A percentile compares a stretch with the other conserved stretches of the same genome.
phyloP scores from a whole-genome alignment of 768 basidiomycete genomes.

The Leccinellum albellum region DNA sequence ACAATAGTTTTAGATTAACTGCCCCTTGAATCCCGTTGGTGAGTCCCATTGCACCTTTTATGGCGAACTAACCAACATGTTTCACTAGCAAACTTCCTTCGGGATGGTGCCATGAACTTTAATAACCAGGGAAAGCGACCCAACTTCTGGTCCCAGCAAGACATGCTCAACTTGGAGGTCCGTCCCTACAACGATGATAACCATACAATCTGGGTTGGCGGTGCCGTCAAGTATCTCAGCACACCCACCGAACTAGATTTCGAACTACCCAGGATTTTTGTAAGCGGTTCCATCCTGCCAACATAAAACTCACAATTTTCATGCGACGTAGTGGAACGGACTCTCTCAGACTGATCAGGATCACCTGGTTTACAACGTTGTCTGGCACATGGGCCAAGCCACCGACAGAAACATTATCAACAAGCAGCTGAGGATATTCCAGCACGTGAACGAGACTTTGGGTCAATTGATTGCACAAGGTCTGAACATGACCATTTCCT shows the following conservation, averaged over 20 bases:
- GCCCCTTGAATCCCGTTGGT: conserved; percentile 37
- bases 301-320: not conserved
- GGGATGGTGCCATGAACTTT: conserved; percentile 37
- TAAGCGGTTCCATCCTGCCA: not conserved
- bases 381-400: conserved; percentile 37
- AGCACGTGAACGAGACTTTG: conserved; percentile 35
- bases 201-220: conserved; percentile 40
- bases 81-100: conserved; percentile 34
- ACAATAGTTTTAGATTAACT: conserved; percentile 28
- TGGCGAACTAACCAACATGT: not conserved
- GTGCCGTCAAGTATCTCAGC: conserved; percentile 36
- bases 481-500: conserved; percentile 19
- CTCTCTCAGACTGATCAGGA: conserved; percentile 35
- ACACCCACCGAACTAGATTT: conserved; percentile 37
- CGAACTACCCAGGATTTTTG: conserved; percentile 36
- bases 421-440: conserved; percentile 34
- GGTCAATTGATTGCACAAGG: conserved; percentile 36
- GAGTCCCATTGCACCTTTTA: conserved; percentile 2
- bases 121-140: conserved; percentile 39
- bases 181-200: conserved; percentile 37
- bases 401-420: conserved; percentile 27
- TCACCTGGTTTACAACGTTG: conserved; percentile 36
- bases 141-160: conserved; percentile 36
- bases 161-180: conserved; percentile 30
- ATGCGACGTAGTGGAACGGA: conserved; percentile 26